Evolutionary conservation across 108 stramenopile species (phyloP).

Genomic region (Conticribra weissflogii): DNA sequence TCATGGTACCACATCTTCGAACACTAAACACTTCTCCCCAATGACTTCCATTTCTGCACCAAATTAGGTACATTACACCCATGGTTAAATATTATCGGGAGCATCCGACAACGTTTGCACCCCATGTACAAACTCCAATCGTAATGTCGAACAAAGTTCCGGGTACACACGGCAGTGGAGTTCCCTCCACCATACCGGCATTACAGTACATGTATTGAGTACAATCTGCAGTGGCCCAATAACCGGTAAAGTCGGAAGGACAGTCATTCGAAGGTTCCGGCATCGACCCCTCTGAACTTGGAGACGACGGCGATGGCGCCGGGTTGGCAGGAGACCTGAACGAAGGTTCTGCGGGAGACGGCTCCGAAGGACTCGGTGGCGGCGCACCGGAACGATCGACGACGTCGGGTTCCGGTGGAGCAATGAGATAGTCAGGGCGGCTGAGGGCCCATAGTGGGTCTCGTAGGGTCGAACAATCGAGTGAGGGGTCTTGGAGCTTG

Average conservation of each 20-base stretch:
- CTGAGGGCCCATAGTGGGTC: conserved; percentile 30
- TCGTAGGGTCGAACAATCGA: conserved; percentile 40
- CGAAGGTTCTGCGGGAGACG: background rate
- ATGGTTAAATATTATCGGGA: no score
- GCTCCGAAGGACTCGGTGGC: conserved; percentile 1
- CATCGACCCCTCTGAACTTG: background rate
- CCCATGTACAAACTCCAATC: conserved; percentile 32
- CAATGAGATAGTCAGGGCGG: conserved; percentile 20
- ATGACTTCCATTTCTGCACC: no score
- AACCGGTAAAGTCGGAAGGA: conserved; percentile 22
- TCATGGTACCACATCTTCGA: no score
- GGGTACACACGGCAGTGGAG: conserved; percentile 30
- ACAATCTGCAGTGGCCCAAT: conserved; percentile 25
- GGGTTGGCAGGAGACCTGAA: background rate
- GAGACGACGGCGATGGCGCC: background rate
- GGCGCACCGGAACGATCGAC: conserved; percentile 27
- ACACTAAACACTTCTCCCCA: no score
- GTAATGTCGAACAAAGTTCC: conserved; percentile 49
- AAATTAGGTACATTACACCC: no score
- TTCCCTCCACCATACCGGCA: conserved; percentile 23
- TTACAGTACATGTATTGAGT: conserved; percentile 32
- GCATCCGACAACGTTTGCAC: conserved; percentile 10
- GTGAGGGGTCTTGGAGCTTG: conserved; percentile 31
- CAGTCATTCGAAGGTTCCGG: conserved; percentile 16
- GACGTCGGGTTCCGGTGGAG: conserved; percentile 31